A percentile compares a stretch with the other conserved stretches of the same genome.
phyloP scores from a whole-genome alignment of 257 asterid genomes.

The Jacaranda mimosifolia region DNA sequence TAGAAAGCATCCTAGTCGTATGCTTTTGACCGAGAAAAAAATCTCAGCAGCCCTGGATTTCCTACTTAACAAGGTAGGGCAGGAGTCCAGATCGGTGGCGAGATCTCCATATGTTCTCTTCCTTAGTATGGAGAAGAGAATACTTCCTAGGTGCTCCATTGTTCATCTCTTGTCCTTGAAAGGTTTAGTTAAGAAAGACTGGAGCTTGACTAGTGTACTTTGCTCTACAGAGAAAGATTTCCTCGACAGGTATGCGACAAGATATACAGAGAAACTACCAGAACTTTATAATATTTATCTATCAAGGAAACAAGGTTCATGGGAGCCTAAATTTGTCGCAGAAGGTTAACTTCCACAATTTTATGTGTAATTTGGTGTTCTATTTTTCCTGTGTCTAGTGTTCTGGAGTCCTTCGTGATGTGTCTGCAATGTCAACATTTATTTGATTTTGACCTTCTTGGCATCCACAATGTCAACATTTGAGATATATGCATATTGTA shows the following conservation, averaged over 20 bases:
- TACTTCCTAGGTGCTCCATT: conserved; percentile 48
- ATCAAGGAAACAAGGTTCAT: background rate
- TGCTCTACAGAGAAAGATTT: conserved; percentile 25
- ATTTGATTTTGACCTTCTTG: no score
- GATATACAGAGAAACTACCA: conserved; percentile 36
- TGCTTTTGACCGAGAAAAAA: conserved; percentile 42
- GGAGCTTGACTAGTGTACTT: conserved; percentile 19
- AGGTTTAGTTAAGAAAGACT: conserved; percentile 40
- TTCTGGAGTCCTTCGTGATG: no score
- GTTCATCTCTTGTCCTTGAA: conserved; percentile 36
- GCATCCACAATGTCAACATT: no score
- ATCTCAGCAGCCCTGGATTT: conserved; percentile 29
- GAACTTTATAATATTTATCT: conserved; percentile 34
- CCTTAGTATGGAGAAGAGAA: conserved; percentile 42
- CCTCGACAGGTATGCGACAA: conserved; percentile 34
- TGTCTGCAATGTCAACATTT: no score
- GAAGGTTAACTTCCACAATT: no score
- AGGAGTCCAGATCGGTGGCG: conserved; percentile 34
- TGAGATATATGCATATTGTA: no score
- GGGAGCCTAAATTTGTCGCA: no score
- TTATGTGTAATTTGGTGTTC: no score
- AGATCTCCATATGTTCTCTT: conserved; percentile 12
- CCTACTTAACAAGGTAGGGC: conserved; percentile 34
- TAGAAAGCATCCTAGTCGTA: conserved; percentile 38
- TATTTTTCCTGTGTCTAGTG: no score